Evolutionary conservation across 768 basidiomycete species (phyloP).

Genomic region (Mrakia hoshinonis): DNA sequence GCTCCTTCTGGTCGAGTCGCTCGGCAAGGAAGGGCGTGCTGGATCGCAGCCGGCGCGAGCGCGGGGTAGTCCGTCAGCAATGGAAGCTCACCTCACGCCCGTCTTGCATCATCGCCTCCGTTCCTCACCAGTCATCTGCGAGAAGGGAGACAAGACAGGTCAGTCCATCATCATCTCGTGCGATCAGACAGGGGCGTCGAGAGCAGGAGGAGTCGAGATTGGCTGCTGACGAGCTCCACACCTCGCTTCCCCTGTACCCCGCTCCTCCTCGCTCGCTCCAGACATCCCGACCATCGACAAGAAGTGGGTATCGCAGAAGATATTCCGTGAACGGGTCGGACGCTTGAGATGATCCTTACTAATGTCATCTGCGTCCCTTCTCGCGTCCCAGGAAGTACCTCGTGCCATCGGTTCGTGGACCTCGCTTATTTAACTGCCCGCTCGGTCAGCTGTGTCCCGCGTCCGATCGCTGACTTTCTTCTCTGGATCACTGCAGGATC

Average conservation of each 20-base stretch:
- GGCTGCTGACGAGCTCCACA: background rate
- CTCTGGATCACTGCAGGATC: constrained; percentile 51
- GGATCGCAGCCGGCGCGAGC: background rate
- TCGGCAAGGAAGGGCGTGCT: no score
- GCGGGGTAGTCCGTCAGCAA: background rate
- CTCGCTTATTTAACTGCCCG: constrained; percentile 22
- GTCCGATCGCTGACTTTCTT: background rate
- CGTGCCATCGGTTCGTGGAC: constrained; percentile 73
- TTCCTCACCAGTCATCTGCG: constrained; percentile 67
- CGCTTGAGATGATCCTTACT: background rate
- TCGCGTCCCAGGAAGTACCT: constrained; percentile 65
- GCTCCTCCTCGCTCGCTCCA: background rate
- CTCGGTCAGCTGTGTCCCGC: background rate
- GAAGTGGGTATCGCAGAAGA: constrained; percentile 46
- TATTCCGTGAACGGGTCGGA: no score
- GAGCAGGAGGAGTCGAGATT: background rate
- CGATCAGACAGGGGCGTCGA: background rate
- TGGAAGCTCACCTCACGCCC: constrained; percentile 18
- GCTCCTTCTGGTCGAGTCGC: no score
- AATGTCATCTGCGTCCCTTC: background rate
- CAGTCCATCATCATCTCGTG: background rate
- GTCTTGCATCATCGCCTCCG: background rate
- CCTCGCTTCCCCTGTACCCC: background rate
- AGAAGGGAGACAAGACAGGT: constrained; percentile 86
- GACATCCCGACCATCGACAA: constrained; percentile 99